Base-by-base conservation (phyloP, 2,329 filamentous ascomycete genomes). In the Colletotrichum lentis region DNA sequence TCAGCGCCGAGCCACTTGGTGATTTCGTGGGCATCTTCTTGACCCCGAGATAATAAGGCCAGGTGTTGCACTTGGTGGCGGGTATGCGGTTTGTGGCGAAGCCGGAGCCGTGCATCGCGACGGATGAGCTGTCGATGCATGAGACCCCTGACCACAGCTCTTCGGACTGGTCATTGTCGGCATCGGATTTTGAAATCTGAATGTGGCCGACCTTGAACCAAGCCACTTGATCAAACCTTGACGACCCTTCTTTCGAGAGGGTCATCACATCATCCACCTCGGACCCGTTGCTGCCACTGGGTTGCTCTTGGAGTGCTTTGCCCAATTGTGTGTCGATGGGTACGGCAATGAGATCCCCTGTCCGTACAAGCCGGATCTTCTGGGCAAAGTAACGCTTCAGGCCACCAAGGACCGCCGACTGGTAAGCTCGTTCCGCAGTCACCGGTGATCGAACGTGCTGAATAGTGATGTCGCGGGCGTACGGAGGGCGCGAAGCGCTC, bases 121-220 rank as follows among this genome's bases (percentile, higher is more conserved):
- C 96, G 67, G 90, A 91, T 7, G 90, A 87, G 52, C 92, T 92
- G 77, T 98, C 95, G 56, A 99, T 93, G 54, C 91, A 91, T 3
- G 91, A 93, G 46, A 95, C 89, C 1, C 92, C 91, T 44, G 93
- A 93, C 96, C 96, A 99, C 10, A 90, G 82, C 60, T 92, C 90
- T 56, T 90, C 87, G 3, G 86, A 85, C 2, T 87, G 83, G 16
- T 87, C 86, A 8, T 86, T 82, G 1, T 73, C 70, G 74, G 74
- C 83, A 73, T 82, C 89, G 72, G 75, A 78, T 72, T 81, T 88
- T 75, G 82, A 82, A 6, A 85, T 80, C 63, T 84, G 83, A 60
- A 96, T 90, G 67, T 93, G 91, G 46, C 91, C 91, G 47, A 99
- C 91, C 71, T 90, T 92, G 83, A 97, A 98, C 96, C 96, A 99